Base-by-base conservation (phyloP, 768 basidiomycete species). In the Mycena metata region DNA sequence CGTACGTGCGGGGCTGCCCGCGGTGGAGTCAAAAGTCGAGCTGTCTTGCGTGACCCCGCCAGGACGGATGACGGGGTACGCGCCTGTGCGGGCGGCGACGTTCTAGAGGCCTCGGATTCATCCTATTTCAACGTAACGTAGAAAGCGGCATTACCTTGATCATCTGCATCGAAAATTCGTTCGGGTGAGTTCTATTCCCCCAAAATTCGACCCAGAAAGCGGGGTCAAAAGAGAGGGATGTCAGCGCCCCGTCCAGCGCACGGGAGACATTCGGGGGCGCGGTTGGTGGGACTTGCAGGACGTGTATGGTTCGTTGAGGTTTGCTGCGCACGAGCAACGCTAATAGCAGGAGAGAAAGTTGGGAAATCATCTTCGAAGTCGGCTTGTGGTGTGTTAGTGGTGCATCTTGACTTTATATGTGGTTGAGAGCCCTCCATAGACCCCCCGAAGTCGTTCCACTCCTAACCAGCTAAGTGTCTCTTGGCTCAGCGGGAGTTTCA, bases 41-140 rank as follows among this genome's bases (percentile, higher is more conserved):
- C 50, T 47, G 52, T 67, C 66, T 30, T 67, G 66, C 16, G 66
- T 67, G 45, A 67, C 66, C 36, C 66, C 66, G 47, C 66, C 66
- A 2, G 66, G 60, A n/a, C 66, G 66, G 60, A 67, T 67, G 49
- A 61, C 43, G 5, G 66, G 66, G 58, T 45, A 55, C n/a, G 24
- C 58, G 24, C 59, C 43, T 2, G 60, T 67, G 46, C 66, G 58
- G 24, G 43, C 15, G 10, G 51, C 59, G 58, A 67, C 26, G 42
- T 67, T 67, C 59, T 61, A 35, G 0, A 16, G 5, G 4, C 26
- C 13, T 45, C 33, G 26, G 33, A 51, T 36, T n/a, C 41, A 55
- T 39, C n/a, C 8, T n/a, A 21, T 39, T 5, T 43, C 36, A 12
- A 36, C 7, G 36, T 36, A 13, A n/a, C n/a, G n/a, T n/a, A n/a